Percentiles rank a stretch among this genome's conserved stretches.
Conservation (phyloP, 306 rosid genomes). For the Citrullus mucosospermus region DNA sequence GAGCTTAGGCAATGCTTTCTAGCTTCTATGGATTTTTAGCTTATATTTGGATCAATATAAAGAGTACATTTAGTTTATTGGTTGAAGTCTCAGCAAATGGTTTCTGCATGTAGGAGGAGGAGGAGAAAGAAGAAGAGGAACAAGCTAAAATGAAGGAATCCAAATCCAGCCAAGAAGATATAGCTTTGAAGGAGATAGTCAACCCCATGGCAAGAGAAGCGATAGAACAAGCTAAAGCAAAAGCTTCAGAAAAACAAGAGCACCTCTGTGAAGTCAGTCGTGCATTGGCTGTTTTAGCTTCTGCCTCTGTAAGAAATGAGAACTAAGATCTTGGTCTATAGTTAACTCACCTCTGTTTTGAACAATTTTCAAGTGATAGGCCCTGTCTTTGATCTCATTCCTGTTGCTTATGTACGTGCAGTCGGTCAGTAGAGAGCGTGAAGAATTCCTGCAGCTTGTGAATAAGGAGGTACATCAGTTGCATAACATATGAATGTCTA, state of each 20-base stretch:
- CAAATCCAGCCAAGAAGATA: slow-evolving; percentile 38
- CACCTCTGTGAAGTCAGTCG: slow-evolving; percentile 88
- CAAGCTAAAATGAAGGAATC: slow-evolving; percentile 46
- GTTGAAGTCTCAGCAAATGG: neutral
- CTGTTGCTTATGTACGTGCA: slow-evolving; percentile 25
- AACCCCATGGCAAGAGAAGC: slow-evolving; percentile 71
- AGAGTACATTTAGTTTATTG: neutral
- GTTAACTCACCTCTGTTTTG: neutral
- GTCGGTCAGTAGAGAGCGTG: slow-evolving; percentile 94
- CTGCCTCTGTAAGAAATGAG: slow-evolving; percentile 79
- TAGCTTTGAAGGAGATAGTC: slow-evolving; percentile 63
- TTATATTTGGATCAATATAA: neutral
- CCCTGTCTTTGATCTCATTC: neutral
- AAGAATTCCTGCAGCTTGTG: slow-evolving; percentile 82
- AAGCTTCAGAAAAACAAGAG: slow-evolving; percentile 70
- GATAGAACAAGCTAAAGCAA: slow-evolving; percentile 41
- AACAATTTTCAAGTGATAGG: neutral
- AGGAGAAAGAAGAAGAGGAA: slow-evolving; percentile 59
- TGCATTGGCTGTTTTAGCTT: slow-evolving; percentile 92
- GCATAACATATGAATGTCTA: neutral
- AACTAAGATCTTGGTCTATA: neutral
- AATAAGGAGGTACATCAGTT: slow-evolving; percentile 60
- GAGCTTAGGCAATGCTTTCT: neutral
- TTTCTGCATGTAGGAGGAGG: slow-evolving; percentile 55
- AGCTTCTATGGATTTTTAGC: neutral